A percentile compares a stretch with the other conserved stretches of the same genome.
Conservation (phyloP, 495 filamentous ascomycete species). For the Xylaria telfairii region DNA sequence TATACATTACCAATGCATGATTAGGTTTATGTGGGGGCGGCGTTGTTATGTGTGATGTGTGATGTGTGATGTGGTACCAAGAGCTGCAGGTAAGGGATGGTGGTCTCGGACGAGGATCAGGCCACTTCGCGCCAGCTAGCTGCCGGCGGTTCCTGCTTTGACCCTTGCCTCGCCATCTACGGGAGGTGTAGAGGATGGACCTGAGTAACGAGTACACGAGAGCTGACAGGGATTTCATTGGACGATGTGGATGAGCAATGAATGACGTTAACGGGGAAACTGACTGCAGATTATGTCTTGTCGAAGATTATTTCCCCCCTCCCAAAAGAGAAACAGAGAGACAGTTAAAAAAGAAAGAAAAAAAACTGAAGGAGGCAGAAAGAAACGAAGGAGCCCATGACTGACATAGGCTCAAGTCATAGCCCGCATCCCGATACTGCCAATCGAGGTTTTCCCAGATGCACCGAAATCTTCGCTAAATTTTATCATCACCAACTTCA, state of each 20-base stretch:
- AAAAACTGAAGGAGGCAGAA: not conserved
- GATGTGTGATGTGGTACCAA: not conserved
- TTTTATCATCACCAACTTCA: not conserved
- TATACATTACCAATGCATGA: constrained; percentile 2
- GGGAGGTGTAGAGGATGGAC: not conserved
- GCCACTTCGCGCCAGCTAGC: not conserved
- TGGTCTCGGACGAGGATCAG: constrained; percentile 12
- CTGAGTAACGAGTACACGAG: not conserved
- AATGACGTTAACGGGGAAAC: not conserved
- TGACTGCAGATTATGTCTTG: not conserved
- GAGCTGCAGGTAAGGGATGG: not conserved
- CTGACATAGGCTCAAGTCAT: not conserved
- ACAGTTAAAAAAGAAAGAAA: no score
- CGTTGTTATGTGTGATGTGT: not conserved
- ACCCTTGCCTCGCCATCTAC: not conserved
- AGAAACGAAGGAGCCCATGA: no score
- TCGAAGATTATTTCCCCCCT: not conserved
- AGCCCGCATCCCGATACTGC: not conserved
- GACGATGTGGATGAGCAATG: not conserved
- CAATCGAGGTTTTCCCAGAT: not conserved
- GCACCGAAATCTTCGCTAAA: not conserved
- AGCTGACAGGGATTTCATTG: not conserved
- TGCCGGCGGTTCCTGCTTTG: not conserved
- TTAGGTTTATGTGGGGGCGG: not conserved
- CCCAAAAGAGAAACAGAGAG: no score